phyloP scores from a whole-genome alignment of 768 basidiomycete genomes.

The Tricholoma saponaceum region DNA sequence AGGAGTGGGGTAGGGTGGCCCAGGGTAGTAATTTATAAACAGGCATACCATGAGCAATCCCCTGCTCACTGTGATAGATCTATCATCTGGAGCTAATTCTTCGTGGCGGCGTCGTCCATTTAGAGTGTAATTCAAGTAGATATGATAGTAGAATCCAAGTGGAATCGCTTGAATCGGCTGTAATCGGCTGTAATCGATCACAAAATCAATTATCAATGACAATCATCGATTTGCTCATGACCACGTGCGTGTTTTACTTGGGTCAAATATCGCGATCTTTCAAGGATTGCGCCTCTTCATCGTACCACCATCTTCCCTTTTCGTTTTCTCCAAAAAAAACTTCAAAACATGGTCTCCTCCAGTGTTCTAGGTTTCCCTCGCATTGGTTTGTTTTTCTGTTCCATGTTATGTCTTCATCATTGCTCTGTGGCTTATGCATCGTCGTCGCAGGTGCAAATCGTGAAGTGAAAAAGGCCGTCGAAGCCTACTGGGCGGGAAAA shows the following conservation, averaged over 20 bases:
- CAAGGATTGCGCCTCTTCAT: conserved; percentile 17
- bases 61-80: too few relatives aligned
- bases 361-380: conserved; percentile 92
- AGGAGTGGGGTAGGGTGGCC: too few relatives aligned
- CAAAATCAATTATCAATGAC: too few relatives aligned
- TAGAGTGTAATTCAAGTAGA: too few relatives aligned
- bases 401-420: background rate
- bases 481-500: conserved; percentile 97
- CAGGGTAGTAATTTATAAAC: too few relatives aligned
- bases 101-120: too few relatives aligned
- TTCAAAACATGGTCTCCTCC: conserved; percentile 63
- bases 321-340: conserved; percentile 11
- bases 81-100: too few relatives aligned
- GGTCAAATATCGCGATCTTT: conserved; percentile 26
- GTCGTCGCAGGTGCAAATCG: conserved; percentile 72
- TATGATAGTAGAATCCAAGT: too few relatives aligned
- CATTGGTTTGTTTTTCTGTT: conserved; percentile 52
- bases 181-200: background rate
- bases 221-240: background rate
- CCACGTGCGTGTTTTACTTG: conserved; percentile 36
- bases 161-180: too few relatives aligned
- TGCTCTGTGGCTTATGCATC: background rate
- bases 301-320: conserved; percentile 27
- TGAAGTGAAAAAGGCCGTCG: conserved; percentile 97
- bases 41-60: too few relatives aligned